A percentile compares a stretch with the other conserved stretches of the same genome.
Evolutionary conservation across 1,139 yeast genomes (phyloP).

Genomic region (Saccharomyces hybrid): DNA sequence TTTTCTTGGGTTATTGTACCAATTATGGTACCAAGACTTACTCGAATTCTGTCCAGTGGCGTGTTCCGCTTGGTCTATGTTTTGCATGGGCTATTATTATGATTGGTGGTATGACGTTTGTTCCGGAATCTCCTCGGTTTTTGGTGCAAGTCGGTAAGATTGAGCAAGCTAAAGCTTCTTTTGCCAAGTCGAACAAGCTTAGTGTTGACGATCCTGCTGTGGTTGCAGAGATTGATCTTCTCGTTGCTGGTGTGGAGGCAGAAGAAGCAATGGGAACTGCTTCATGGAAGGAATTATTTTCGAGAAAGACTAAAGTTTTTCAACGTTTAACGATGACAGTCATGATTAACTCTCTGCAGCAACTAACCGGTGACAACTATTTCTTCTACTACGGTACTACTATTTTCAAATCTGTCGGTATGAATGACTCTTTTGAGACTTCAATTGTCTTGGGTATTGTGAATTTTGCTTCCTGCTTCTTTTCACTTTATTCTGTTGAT

Average conservation of each 20-base stretch:
- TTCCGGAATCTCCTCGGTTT: conserved; percentile 77
- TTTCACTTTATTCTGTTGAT: neutral
- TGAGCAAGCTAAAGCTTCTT: conserved; percentile 32
- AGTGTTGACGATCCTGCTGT: conserved; percentile 49
- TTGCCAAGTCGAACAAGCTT: conserved; percentile 48
- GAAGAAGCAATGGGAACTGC: conserved; percentile 51
- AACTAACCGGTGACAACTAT: conserved; percentile 53
- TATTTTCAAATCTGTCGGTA: neutral
- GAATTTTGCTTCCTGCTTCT: neutral
- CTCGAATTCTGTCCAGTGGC: neutral
- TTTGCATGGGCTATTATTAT: conserved; percentile 38
- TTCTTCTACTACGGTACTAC: neutral
- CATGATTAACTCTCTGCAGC: conserved; percentile 59
- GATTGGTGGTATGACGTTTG: conserved; percentile 48
- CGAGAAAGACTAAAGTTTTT: conserved; percentile 47
- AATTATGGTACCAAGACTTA: neutral
- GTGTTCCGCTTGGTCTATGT: conserved; percentile 34
- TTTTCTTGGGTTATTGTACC: conserved; percentile 30
- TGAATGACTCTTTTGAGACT: neutral
- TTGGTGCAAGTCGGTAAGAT: conserved; percentile 45
- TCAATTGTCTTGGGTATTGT: neutral
- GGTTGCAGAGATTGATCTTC: conserved; percentile 48
- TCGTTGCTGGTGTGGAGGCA: conserved; percentile 53
- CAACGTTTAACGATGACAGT: conserved; percentile 58
- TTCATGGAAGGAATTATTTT: conserved; percentile 53